A percentile compares a stretch with the other conserved stretches of the same genome.
phyloP scores from a whole-genome alignment of 192 early-diverging fungal species.

The Chytriomyces confervae region DNA sequence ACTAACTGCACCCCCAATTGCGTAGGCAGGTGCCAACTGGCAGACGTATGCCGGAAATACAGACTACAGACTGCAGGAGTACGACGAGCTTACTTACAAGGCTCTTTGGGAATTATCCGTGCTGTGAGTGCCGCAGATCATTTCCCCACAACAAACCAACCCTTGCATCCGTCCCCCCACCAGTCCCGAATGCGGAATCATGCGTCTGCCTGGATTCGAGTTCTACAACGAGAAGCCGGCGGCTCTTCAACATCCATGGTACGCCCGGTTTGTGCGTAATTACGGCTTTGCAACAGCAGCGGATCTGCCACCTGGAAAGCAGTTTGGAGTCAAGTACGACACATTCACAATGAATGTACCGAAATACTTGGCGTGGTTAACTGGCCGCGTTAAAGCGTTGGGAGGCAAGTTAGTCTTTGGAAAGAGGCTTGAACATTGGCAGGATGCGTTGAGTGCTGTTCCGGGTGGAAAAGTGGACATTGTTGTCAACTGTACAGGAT shows the following conservation, averaged over 20 bases:
- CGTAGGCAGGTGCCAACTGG: constrained; percentile 70
- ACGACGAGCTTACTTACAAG: neutral
- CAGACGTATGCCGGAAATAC: constrained; percentile 56
- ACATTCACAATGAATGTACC: constrained; percentile 69
- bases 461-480: constrained; percentile 46
- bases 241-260: constrained; percentile 67
- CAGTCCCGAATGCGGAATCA: constrained; percentile 53
- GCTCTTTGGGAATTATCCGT: neutral
- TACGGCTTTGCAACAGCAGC: constrained; percentile 37
- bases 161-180: neutral
- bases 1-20: neutral
- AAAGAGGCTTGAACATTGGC: constrained; percentile 44
- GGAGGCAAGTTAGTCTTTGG: constrained; percentile 60
- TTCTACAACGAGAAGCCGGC: constrained; percentile 62
- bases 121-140: too few species aligned
- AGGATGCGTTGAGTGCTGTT: constrained; percentile 47
- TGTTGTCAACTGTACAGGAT: constrained; percentile 83
- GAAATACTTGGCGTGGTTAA: constrained; percentile 71
- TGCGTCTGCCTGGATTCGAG: constrained; percentile 59
- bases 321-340: constrained; percentile 69
- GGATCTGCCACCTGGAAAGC: constrained; percentile 59
- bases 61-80: constrained; percentile 47
- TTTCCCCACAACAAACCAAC: too few species aligned
- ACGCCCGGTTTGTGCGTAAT: constrained; percentile 53
- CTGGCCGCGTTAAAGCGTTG: constrained; percentile 53